A percentile compares a stretch with the other conserved stretches of the same genome.
phyloP scores from a whole-genome alignment of 805 yeast genomes.

The Nakazawaea sp. region DNA sequence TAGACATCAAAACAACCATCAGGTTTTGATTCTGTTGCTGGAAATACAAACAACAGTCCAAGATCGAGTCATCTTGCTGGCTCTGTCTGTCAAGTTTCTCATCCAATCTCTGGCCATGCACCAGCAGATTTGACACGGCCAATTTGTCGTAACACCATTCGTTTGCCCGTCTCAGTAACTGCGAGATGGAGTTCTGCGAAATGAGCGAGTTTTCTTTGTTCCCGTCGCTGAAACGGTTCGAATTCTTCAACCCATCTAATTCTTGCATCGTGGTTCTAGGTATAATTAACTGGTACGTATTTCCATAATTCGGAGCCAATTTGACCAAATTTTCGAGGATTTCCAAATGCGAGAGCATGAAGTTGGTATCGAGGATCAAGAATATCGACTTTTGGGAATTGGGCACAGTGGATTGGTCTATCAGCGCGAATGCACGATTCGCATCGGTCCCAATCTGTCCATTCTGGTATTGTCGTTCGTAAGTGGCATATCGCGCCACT shows the following conservation, averaged over 20 bases:
- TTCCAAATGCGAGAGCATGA: conserved; percentile 60
- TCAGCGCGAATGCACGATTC: too few relatives aligned
- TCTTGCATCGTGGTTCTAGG: conserved; percentile 71
- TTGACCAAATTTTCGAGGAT: conserved; percentile 46
- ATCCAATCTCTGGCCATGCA: conserved; percentile 57
- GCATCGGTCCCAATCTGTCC: too few relatives aligned
- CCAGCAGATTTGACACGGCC: conserved; percentile 40
- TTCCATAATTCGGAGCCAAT: conserved; percentile 33
- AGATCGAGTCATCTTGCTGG: conserved; percentile 70
- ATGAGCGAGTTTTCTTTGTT: conserved; percentile 10
- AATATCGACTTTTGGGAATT: too few relatives aligned
- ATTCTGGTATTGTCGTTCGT: too few relatives aligned
- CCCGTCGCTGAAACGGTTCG: conserved; percentile 14
- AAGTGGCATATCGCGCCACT: too few relatives aligned
- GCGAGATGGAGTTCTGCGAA: conserved; percentile 36
- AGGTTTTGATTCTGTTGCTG: conserved; percentile 25
- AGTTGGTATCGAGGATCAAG: conserved; percentile 78
- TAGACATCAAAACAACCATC: conserved; percentile 61
- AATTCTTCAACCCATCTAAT: conserved; percentile 72
- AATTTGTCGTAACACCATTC: conserved; percentile 67
- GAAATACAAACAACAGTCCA: conserved; percentile 76
- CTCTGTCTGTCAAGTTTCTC: conserved; percentile 43
- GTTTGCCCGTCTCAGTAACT: conserved; percentile 63
- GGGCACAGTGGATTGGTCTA: too few relatives aligned
- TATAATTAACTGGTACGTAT: conserved; percentile 42